Evolutionary conservation across 805 yeast genomes (phyloP).

Genomic region (Candida xyloterini): DNA sequence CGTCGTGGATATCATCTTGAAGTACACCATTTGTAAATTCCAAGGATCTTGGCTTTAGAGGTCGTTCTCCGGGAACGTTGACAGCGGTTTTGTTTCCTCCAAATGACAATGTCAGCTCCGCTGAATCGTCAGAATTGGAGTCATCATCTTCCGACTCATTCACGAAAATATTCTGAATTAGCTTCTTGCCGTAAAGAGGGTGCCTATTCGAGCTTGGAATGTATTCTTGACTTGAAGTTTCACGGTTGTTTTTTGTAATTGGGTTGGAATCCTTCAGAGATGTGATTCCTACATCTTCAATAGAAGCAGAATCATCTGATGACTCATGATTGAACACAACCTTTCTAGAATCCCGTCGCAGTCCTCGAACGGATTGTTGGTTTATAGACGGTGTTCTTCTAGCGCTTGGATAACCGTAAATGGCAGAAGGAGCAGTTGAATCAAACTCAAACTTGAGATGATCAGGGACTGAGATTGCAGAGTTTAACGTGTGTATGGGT

Average conservation of each 20-base stretch:
- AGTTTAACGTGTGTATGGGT: slow-evolving; percentile 18
- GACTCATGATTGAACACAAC: slow-evolving; percentile 15
- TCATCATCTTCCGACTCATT: slow-evolving; percentile 11
- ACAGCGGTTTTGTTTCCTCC: slow-evolving; percentile 5
- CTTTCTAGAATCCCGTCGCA: slow-evolving; percentile 16
- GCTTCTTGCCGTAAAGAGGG: slow-evolving; percentile 19
- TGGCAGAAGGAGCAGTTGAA: slow-evolving; percentile 20
- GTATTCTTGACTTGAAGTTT: background rate
- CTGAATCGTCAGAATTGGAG: slow-evolving; percentile 17
- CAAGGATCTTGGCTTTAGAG: slow-evolving; percentile 1
- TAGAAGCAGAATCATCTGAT: slow-evolving; percentile 10
- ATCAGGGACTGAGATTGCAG: slow-evolving; percentile 28
- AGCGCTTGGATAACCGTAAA: slow-evolving; percentile 12
- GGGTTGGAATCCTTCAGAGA: background rate
- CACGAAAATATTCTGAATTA: slow-evolving; percentile 1
- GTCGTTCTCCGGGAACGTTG: background rate
- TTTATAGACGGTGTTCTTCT: slow-evolving; percentile 1
- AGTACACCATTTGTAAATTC: background rate
- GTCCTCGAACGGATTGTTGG: slow-evolving; percentile 1
- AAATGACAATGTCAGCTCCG: slow-evolving; percentile 21
- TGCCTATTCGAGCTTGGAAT: slow-evolving; percentile 6
- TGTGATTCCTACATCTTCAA: background rate
- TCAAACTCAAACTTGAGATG: slow-evolving; percentile 23
- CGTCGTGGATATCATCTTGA: slow-evolving; percentile 13
- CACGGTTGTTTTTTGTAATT: background rate